phyloP scores from a whole-genome alignment of 2,329 filamentous ascomycete species.

The Penicillium fuscoglaucum region DNA sequence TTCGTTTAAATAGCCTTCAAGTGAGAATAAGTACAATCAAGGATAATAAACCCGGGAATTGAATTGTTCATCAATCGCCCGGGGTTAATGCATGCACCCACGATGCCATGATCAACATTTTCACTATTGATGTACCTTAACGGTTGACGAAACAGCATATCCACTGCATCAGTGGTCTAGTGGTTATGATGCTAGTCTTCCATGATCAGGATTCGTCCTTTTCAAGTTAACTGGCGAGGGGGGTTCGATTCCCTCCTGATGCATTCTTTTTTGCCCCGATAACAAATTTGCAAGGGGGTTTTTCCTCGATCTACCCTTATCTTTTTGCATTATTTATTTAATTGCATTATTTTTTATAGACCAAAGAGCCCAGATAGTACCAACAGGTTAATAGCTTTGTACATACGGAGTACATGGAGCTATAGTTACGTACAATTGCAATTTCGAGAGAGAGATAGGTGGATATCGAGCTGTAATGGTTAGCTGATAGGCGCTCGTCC shows the following conservation, averaged over 20 bases:
- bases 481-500: no score
- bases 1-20: not conserved
- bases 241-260: constrained; percentile 5
- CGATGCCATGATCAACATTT: no score
- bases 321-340: not conserved
- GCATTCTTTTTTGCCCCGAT: not conserved
- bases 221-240: not conserved
- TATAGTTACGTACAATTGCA: not conserved
- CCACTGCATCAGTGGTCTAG: constrained; percentile 3
- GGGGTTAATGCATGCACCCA: not conserved
- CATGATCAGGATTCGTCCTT: not conserved
- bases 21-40: not conserved
- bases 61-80: not conserved
- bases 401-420: not conserved
- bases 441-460: not conserved
- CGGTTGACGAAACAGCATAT: not conserved
- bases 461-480: not conserved
- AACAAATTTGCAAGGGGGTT: not conserved
- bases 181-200: constrained; percentile 5
- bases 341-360: fast-evolving
- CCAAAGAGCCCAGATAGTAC: not conserved
- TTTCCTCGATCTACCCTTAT: not conserved
- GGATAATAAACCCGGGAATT: not conserved
- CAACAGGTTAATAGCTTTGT: not conserved
- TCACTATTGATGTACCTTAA: not conserved